phyloP scores from a whole-genome alignment of 768 basidiomycete species.

The Lyophyllum decastes region DNA sequence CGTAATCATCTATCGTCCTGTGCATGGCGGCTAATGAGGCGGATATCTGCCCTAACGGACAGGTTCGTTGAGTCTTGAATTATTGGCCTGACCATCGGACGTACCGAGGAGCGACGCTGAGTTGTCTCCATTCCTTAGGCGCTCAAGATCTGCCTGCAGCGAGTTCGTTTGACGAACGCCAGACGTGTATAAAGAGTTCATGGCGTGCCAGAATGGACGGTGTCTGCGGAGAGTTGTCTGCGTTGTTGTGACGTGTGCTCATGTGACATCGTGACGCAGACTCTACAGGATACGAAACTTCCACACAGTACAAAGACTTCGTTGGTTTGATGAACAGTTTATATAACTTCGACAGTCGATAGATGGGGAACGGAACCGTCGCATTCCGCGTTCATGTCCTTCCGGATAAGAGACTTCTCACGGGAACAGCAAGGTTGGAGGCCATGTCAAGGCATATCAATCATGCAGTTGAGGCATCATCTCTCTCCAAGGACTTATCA shows the following conservation, averaged over 20 bases:
- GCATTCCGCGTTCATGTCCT: background rate
- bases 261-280: constrained; percentile 3
- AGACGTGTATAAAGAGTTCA: constrained; percentile 95
- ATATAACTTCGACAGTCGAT: background rate
- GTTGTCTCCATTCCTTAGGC: constrained; percentile 76
- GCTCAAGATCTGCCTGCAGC: constrained; percentile 83
- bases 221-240: constrained; percentile 9
- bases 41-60: constrained; percentile 86
- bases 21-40: constrained; percentile 96
- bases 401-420: background rate
- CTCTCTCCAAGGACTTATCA: background rate
- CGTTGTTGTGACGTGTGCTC: constrained; percentile 18
- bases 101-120: constrained; percentile 84
- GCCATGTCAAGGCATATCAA: background rate
- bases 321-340: background rate
- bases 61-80: constrained; percentile 19
- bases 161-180: constrained; percentile 91
- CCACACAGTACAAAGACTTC: background rate
- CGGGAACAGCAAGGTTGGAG: background rate
- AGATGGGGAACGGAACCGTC: background rate
- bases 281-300: too few relatives aligned
- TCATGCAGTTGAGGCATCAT: background rate
- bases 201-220: constrained; percentile 31
- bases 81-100: constrained; percentile 22
- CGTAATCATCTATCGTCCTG: constrained; percentile 95